Base-by-base conservation (phyloP, 2,329 filamentous ascomycete genomes). In the Samsoniella hepiali region DNA sequence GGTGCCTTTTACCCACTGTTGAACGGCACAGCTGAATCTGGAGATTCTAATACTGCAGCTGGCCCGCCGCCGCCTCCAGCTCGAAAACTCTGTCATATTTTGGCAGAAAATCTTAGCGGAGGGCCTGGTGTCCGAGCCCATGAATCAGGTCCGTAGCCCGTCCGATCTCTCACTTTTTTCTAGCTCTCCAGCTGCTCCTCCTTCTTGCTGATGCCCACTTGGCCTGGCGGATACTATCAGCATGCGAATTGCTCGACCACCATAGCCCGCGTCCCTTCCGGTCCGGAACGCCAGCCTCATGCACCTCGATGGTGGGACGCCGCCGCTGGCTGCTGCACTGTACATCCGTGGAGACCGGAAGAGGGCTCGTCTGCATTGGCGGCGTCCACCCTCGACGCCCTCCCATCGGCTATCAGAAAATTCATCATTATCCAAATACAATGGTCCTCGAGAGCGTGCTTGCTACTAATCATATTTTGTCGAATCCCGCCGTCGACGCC, bases 101-200 rank as follows among this genome's bases (percentile, higher is more conserved):
- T 57, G 5, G 17, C 34, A 29, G 8, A 29, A 22, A 38, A 5
- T 11, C 44, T 6, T 42, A 13, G 49, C 31, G 49, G 44, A 50
- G 53, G 31, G 15, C 15, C 51, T n/a, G 2, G 31, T 32, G 53
- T 50, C n/a, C 31, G 45, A 50, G 60, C 60, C 58, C 51, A 47
- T 63, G 60, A 57, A 57, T 57, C 60, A 62, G 60, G 60, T 49
- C 53, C 60, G 36, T n/a, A 42, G 53, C 45, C 51, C 53, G 36
- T 63, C 60, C 32, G 44, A 50, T 63, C 51, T 50, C 32, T 44
- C 59, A 31, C 59, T 27, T 44, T 34, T 15, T 17, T 22, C 22
- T 11, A 8, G n/a, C 34, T 34, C n/a, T 42, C 53, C 53, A 55
- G 27, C 34, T 55, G 29, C 31, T 27, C 31, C 11, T 2, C 22